Conservation (phyloP, 73 alveolate genomes). For the Blepharisma japonicum region DNA sequence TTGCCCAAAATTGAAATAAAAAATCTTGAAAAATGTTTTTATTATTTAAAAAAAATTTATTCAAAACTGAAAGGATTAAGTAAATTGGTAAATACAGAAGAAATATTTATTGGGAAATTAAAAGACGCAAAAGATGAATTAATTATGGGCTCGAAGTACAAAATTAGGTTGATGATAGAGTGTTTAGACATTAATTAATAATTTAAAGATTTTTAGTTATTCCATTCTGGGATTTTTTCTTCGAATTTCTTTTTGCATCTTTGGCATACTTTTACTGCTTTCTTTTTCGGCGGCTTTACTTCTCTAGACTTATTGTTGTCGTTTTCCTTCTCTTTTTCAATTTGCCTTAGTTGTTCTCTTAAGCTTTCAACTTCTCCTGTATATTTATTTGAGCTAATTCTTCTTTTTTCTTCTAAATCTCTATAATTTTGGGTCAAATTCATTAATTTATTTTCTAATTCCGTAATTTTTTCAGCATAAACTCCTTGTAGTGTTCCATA, state of each 20-base stretch:
- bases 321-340: neutral
- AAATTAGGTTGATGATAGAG: neutral
- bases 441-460: neutral
- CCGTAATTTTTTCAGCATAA: neutral
- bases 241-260: too few relatives aligned
- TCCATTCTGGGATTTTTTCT: too few relatives aligned
- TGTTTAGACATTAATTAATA: neutral
- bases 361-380: neutral
- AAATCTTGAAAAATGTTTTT: slow-evolving; percentile 1
- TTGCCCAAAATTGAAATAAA: neutral
- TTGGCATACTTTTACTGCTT: too few relatives aligned
- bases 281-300: too few relatives aligned
- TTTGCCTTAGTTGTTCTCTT: slow-evolving; percentile 1
- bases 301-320: too few relatives aligned
- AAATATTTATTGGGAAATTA: neutral
- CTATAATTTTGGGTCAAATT: slow-evolving; percentile 23
- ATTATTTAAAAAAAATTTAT: slow-evolving; percentile 6
- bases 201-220: too few relatives aligned
- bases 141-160: neutral
- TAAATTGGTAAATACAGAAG: slow-evolving; percentile 1
- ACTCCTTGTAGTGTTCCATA: neutral
- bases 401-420: slow-evolving; percentile 27
- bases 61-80: neutral
- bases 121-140: slow-evolving; percentile 12
- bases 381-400: neutral